phyloP scores from a whole-genome alignment of 164 flowering plant species.

The Euptelea pleiosperma region DNA sequence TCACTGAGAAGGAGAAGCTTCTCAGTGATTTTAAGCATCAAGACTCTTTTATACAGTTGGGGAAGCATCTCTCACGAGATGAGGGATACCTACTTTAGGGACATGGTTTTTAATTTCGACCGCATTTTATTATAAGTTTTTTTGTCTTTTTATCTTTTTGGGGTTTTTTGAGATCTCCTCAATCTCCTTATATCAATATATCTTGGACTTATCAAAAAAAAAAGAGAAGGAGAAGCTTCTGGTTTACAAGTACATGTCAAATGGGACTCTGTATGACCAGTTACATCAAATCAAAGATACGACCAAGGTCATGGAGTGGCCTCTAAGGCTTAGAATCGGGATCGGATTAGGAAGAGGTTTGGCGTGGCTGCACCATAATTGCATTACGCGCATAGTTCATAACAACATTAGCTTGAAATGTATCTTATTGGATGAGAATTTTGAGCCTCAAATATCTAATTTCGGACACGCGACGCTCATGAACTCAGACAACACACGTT shows the following conservation, averaged over 20 bases:
- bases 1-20: slow-evolving; percentile 32
- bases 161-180: too few relatives aligned
- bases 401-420: slow-evolving; percentile 24
- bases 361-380: slow-evolving; percentile 28
- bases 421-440: slow-evolving; percentile 24
- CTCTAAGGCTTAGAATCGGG: slow-evolving; percentile 17
- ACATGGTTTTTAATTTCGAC: too few relatives aligned
- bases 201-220: too few relatives aligned
- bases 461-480: slow-evolving; percentile 26
- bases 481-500: slow-evolving; percentile 19
- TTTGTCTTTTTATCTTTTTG: too few relatives aligned
- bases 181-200: too few relatives aligned
- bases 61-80: too few relatives aligned
- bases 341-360: slow-evolving; percentile 25
- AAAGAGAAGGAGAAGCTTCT: too few relatives aligned
- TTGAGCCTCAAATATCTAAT: slow-evolving; percentile 24
- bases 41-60: too few relatives aligned
- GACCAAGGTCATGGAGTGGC: slow-evolving; percentile 19
- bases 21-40: too few relatives aligned
- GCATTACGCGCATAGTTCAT: slow-evolving; percentile 23
- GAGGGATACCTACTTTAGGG: too few relatives aligned
- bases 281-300: slow-evolving; percentile 17
- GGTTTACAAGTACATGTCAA: slow-evolving; percentile 32
- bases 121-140: too few relatives aligned
- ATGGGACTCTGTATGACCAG: slow-evolving; percentile 28